These are phyloP conservation scores for Phytophthora podocarpi DNA, from an alignment of 352 stramenopile genomes.

Conservation along the genomic window DNA sequence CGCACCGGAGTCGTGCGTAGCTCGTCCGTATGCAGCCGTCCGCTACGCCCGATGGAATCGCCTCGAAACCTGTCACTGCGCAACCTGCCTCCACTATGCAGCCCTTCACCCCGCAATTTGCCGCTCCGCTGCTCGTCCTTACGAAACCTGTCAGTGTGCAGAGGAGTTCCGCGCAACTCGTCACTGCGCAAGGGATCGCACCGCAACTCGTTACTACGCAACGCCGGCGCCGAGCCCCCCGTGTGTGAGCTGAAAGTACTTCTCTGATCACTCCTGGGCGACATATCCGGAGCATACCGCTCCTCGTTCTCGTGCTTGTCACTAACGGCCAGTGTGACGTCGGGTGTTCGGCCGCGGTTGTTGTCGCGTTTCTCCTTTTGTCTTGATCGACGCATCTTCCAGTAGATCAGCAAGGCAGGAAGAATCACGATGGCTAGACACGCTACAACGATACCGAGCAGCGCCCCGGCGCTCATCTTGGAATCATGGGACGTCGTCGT, in stretches of 20 bases:
- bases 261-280: slow-evolving; percentile 22
- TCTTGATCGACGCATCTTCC: slow-evolving; percentile 23
- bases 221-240: slow-evolving; percentile 11
- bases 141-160: slow-evolving; percentile 9
- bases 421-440: slow-evolving; percentile 36
- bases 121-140: slow-evolving; percentile 24
- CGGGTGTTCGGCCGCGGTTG: slow-evolving; percentile 5
- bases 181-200: slow-evolving; percentile 19
- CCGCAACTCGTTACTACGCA: slow-evolving; percentile 33
- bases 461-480: slow-evolving; percentile 19
- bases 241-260: slow-evolving; percentile 26
- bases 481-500: slow-evolving; percentile 17
- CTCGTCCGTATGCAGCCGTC: slow-evolving; percentile 23
- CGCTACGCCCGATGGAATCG: slow-evolving; percentile 12
- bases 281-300: slow-evolving; percentile 34
- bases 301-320: slow-evolving; percentile 37
- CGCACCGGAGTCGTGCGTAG: slow-evolving; percentile 16
- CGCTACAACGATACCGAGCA: slow-evolving; percentile 38
- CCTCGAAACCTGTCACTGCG: slow-evolving; percentile 21
- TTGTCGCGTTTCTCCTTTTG: slow-evolving; percentile 11
- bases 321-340: slow-evolving; percentile 33
- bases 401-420: slow-evolving; percentile 34
- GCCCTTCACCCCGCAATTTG: slow-evolving; percentile 5
- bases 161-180: slow-evolving; percentile 4
- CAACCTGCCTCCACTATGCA: slow-evolving; percentile 11